Percentiles rank a stretch among this genome's conserved stretches.
Evolutionary conservation across 306 rosid genomes (phyloP).

Genomic region (Delonix regia): DNA sequence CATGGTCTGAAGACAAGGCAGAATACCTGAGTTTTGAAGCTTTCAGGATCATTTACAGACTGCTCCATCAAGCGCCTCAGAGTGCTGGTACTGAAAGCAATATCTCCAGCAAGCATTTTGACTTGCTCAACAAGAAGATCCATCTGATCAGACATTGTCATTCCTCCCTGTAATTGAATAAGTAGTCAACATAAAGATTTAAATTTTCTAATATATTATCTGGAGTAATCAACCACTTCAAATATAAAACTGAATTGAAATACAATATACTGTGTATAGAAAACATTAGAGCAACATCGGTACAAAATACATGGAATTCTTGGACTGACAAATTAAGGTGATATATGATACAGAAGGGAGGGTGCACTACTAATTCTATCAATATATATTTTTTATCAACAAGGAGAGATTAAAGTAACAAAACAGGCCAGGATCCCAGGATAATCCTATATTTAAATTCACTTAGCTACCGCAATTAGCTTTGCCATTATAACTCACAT

Average conservation of each 20-base stretch:
- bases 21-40: slow-evolving; percentile 77
- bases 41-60: slow-evolving; percentile 80
- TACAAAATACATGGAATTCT: background rate
- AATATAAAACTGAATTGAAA: slow-evolving; percentile 16
- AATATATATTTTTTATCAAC: background rate
- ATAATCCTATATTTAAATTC: too few species aligned
- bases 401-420: background rate
- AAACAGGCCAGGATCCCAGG: background rate
- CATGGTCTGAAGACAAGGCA: background rate
- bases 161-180: slow-evolving; percentile 69
- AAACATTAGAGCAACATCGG: slow-evolving; percentile 17
- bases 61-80: slow-evolving; percentile 94
- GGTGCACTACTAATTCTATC: background rate
- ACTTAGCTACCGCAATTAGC: background rate
- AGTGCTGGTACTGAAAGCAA: slow-evolving; percentile 96
- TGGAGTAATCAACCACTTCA: slow-evolving; percentile 18
- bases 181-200: slow-evolving; percentile 29
- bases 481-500: background rate
- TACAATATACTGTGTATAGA: slow-evolving; percentile 6
- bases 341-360: slow-evolving; percentile 14
- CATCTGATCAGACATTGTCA: slow-evolving; percentile 89
- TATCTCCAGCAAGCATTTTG: slow-evolving; percentile 98
- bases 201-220: background rate
- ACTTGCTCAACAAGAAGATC: slow-evolving; percentile 99
- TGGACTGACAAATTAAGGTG: background rate